Conservation (phyloP, 1,284 basidiomycete species). For the Puccinia novopanici region DNA sequence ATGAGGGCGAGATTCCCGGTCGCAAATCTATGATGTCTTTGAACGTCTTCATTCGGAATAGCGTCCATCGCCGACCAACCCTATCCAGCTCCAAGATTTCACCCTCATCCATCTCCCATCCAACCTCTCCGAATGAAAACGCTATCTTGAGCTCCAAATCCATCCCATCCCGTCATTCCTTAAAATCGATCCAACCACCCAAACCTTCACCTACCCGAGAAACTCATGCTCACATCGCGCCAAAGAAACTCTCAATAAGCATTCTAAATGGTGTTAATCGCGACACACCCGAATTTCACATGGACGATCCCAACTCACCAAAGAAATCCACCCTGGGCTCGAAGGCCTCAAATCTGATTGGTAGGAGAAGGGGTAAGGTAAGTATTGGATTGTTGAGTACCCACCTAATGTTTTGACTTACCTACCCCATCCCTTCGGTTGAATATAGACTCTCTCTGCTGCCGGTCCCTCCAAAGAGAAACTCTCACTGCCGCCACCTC, state of each 20-base stretch:
- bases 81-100: slow-evolving; percentile 62
- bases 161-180: slow-evolving; percentile 34
- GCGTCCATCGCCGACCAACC: slow-evolving; percentile 62
- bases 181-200: slow-evolving; percentile 7
- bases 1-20: slow-evolving; percentile 52
- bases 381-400: slow-evolving; percentile 54
- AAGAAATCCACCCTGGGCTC: slow-evolving; percentile 74
- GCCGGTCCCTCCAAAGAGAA: slow-evolving; percentile 72
- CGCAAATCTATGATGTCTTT: slow-evolving; percentile 58
- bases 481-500: slow-evolving; percentile 58
- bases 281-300: slow-evolving; percentile 16
- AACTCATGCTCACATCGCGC: slow-evolving; percentile 37
- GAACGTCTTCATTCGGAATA: slow-evolving; percentile 55
- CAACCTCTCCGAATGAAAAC: slow-evolving; percentile 66
- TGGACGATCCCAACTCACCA: neutral
- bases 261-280: slow-evolving; percentile 11
- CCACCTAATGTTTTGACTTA: no score
- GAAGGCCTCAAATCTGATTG: slow-evolving; percentile 83
- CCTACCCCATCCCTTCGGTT: no score
- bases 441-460: slow-evolving; percentile 84
- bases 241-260: slow-evolving; percentile 48
- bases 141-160: slow-evolving; percentile 66
- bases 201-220: slow-evolving; percentile 26
- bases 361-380: slow-evolving; percentile 88
- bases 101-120: slow-evolving; percentile 62